Evolutionary conservation across 805 yeast genomes (phyloP), one percentile per base, ranked within the genome.

Genomic region (Saccharomycopsis schoenii): DNA sequence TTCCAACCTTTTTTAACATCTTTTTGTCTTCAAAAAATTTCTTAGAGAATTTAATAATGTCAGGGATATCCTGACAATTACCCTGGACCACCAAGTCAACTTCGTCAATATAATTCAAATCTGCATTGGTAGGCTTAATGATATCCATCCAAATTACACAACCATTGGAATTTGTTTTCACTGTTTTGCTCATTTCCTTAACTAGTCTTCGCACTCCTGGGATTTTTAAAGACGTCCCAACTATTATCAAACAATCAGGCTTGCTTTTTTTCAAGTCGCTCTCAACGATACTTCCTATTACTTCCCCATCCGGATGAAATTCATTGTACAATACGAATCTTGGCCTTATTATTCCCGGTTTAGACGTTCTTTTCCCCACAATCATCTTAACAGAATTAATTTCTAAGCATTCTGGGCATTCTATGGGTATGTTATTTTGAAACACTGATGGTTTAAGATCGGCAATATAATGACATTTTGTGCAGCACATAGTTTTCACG

Each of bases 171-270:
- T 77, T 80, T 25, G 77, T 76, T 1, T 82, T 74, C 9, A 58
- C 51, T 8, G 43, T 29, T 21, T 50, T 51, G 34, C 85, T 77
- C 74, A 86, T 75, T 66, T 85, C 88, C 64, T 78, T 80, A 9
- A 83, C 86, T 55, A 85, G 69, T 61, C 85, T 73, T 66, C 81
- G 73, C 10, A 85, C 90, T 1, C 89, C 89, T 0, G 90, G 90
- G 34, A 91, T 91, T 68, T 88, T 85, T 61, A 91, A 75, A 1
- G 96, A 85, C 0, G 97, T 91, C 2, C 97, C 97, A 8, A 87
- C 88, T 58, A 91, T 85, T 6, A 91, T 73, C 55, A 90, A 72
- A 67, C 93, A 85, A 69, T 91, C 97, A 17, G 96, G 91, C 43
- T 79, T 79, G 11, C 77, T 72, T 34, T 56, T 58, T 62, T 76